These are phyloP conservation scores for Staphylotrichum longicolle DNA, from an alignment of 495 filamentous ascomycete species.

Conservation along the genomic window DNA sequence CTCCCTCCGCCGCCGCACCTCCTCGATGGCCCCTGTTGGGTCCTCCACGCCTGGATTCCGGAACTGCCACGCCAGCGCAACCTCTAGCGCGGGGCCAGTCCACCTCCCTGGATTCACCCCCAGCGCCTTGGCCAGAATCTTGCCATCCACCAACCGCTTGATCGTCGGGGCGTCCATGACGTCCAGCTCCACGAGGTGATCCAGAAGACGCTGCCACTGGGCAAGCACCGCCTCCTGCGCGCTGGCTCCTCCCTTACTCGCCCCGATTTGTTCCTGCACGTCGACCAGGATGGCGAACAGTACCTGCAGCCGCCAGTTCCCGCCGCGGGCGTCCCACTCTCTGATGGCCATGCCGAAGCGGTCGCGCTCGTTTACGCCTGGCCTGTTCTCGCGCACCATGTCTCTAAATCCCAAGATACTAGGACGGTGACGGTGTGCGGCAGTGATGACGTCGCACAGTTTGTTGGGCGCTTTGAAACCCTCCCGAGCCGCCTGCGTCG, in stretches of 20 bases:
- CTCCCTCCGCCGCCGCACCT: conserved; percentile 52
- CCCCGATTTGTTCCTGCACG: conserved; percentile 42
- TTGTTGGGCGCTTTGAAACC: conserved; percentile 79
- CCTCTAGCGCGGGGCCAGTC: conserved; percentile 69
- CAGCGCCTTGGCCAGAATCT: conserved; percentile 59
- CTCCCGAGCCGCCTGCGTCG: conserved; percentile 62
- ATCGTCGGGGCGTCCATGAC: conserved; percentile 51
- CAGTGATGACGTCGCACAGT: conserved; percentile 60
- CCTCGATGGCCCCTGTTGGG: conserved; percentile 61
- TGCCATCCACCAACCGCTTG: conserved; percentile 65
- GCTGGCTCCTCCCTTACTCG: conserved; percentile 12
- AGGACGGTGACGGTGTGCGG: conserved; percentile 56
- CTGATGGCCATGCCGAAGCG: conserved; percentile 73
- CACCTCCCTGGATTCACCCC: conserved; percentile 67
- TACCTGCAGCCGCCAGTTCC: conserved; percentile 72
- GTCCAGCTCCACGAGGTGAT: conserved; percentile 52
- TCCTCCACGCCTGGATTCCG: conserved; percentile 65
- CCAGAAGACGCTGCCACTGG: conserved; percentile 55
- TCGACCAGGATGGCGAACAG: conserved; percentile 70
- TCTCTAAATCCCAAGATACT: conserved; percentile 62
- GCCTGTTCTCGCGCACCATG: conserved; percentile 42
- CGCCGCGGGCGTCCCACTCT: conserved; percentile 60
- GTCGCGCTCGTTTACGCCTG: conserved; percentile 39
- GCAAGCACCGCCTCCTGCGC: conserved; percentile 37
- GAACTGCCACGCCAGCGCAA: conserved; percentile 81